Conservation (phyloP, 352 stramenopile genomes). For the Phytophthora sansomeana region DNA sequence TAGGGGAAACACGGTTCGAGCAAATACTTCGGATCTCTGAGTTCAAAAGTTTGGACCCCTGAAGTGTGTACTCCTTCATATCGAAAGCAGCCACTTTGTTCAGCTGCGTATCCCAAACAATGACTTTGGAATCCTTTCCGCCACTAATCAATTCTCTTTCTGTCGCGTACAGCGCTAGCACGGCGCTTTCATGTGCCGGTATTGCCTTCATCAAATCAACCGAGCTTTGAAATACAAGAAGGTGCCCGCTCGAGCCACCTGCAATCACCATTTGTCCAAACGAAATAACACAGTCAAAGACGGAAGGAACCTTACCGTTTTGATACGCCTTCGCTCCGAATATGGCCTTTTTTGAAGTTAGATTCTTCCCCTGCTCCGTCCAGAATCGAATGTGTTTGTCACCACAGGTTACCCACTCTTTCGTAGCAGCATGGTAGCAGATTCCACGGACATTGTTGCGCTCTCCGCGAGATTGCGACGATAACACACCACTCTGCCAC, state of each 20-base stretch:
- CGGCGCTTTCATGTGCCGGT: conserved; percentile 50
- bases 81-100: conserved; percentile 56
- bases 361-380: conserved; percentile 73
- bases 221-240: conserved; percentile 79
- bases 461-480: conserved; percentile 66
- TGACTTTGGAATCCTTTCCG: conserved; percentile 88
- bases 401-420: conserved; percentile 76
- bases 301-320: conserved; percentile 51
- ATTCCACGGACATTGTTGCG: conserved; percentile 64
- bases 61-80: conserved; percentile 44
- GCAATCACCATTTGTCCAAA: conserved; percentile 58
- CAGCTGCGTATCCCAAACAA: conserved; percentile 79
- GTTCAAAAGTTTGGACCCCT: conserved; percentile 32
- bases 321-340: conserved; percentile 69
- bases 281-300: conserved; percentile 62
- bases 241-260: conserved; percentile 71
- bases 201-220: conserved; percentile 62
- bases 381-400: conserved; percentile 83
- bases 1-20: conserved; percentile 30
- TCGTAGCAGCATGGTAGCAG: conserved; percentile 49
- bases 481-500: conserved; percentile 65
- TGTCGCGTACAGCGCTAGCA: conserved; percentile 59
- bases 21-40: conserved; percentile 64
- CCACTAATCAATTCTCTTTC: conserved; percentile 80
- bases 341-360: conserved; percentile 77